Percentiles rank a stretch among this genome's conserved stretches.
These are phyloP conservation scores for Aspergillus wentii DNA, from an alignment of 495 filamentous ascomycete species.

Conservation along the genomic window DNA sequence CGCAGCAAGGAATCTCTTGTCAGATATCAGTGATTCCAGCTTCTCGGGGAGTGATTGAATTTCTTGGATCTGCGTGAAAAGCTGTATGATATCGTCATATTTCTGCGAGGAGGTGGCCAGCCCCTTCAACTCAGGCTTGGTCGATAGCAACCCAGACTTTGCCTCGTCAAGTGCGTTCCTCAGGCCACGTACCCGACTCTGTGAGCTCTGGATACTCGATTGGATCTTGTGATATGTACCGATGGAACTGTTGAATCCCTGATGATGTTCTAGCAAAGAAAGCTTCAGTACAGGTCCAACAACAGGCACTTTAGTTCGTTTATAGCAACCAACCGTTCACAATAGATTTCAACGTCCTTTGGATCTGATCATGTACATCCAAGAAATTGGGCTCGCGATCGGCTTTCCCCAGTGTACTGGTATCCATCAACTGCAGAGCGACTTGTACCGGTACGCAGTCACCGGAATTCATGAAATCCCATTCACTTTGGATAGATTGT, in stretches of 20 bases:
- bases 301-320: neutral
- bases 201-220: conserved; percentile 82
- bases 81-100: conserved; percentile 86
- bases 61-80: conserved; percentile 79
- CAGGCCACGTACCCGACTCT: conserved; percentile 74
- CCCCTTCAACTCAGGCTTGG: conserved; percentile 87
- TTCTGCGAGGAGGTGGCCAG: conserved; percentile 79
- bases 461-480: conserved; percentile 83
- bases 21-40: conserved; percentile 87
- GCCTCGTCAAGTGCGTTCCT: conserved; percentile 79
- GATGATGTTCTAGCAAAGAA: conserved; percentile 70
- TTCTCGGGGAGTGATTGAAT: conserved; percentile 88
- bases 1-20: conserved; percentile 90
- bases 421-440: conserved; percentile 87
- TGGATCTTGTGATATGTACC: conserved; percentile 99
- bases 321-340: conserved; percentile 59
- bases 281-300: conserved; percentile 3
- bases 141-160: conserved; percentile 74
- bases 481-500: conserved; percentile 74
- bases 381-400: conserved; percentile 80
- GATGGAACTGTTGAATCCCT: conserved; percentile 98
- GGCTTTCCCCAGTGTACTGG: conserved; percentile 86
- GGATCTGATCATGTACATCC: conserved; percentile 74
- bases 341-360: conserved; percentile 87
- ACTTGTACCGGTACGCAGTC: conserved; percentile 90